Evolutionary conservation across 2,329 filamentous ascomycete genomes (phyloP).

Genomic region (Pseudofabraea citricarpa): DNA sequence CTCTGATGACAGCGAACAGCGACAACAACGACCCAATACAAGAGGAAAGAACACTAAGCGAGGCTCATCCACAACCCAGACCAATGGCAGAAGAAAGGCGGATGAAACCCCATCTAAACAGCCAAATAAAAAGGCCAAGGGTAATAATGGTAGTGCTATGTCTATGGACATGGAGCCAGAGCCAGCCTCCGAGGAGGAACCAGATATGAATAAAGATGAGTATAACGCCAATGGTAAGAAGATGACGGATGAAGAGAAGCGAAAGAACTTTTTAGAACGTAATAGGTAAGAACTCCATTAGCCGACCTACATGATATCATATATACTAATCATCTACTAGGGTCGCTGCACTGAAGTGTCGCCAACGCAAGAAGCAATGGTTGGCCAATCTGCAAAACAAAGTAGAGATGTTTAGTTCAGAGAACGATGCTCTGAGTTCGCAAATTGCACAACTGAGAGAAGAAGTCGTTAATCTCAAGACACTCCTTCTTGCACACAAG

Average conservation of each 20-base stretch:
- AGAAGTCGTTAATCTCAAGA: conserved; percentile 93
- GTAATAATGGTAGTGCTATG: conserved; percentile 36
- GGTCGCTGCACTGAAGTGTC: conserved; percentile 92
- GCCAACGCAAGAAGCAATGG: conserved; percentile 99
- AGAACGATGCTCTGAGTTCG: conserved; percentile 82
- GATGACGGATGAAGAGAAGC: conserved; percentile 98
- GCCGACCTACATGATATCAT: not conserved
- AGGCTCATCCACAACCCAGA: conserved; percentile 38
- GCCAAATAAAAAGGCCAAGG: conserved; percentile 68
- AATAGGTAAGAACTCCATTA: conserved; percentile 82
- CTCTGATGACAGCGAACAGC: conserved; percentile 68
- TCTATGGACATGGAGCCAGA: conserved; percentile 22
- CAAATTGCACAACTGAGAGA: conserved; percentile 84
- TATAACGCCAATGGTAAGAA: conserved; percentile 65
- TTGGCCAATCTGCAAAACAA: conserved; percentile 90
- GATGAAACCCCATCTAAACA: conserved; percentile 64
- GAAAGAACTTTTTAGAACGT: conserved; percentile 94
- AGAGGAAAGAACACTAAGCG: conserved; percentile 70
- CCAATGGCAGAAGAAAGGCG: conserved; percentile 73
- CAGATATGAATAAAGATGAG: conserved; percentile 49
- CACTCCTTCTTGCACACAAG: conserved; percentile 86
- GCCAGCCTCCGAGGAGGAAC: conserved; percentile 29
- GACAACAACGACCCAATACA: conserved; percentile 56
- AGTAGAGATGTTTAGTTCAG: conserved; percentile 85
- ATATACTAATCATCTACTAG: conserved; percentile 42